Percentiles rank a stretch among this genome's conserved stretches.
Conservation (phyloP, 805 yeast genomes). For the Barnettozyma populi region DNA sequence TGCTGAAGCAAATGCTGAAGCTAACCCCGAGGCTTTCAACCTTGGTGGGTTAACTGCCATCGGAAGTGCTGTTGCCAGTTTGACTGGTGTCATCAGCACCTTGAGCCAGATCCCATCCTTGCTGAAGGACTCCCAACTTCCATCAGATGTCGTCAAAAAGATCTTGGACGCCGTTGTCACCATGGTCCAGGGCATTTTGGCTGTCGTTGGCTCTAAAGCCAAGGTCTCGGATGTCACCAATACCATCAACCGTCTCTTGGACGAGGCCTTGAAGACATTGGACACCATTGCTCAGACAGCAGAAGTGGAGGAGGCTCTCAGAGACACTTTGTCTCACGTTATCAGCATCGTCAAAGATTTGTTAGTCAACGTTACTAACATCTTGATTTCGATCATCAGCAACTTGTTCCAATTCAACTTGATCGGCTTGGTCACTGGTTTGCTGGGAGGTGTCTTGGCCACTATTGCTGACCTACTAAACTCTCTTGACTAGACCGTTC, state of each 20-base stretch:
- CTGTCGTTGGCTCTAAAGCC: slow-evolving; percentile 10
- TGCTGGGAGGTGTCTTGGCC: slow-evolving; percentile 10
- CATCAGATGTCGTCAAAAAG: slow-evolving; percentile 6
- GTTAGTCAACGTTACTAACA: slow-evolving; percentile 6
- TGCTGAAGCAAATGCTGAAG: slow-evolving; percentile 4
- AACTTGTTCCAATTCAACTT: slow-evolving; percentile 12
- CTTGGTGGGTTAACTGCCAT: slow-evolving; percentile 4
- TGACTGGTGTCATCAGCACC: slow-evolving; percentile 4
- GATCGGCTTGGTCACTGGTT: slow-evolving; percentile 14
- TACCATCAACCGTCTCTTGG: slow-evolving; percentile 8
- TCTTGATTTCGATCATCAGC: slow-evolving; percentile 3
- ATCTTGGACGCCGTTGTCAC: slow-evolving; percentile 5
- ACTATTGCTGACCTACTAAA: slow-evolving; percentile 7
- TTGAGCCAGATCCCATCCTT: slow-evolving; percentile 3
- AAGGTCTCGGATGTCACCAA: slow-evolving; percentile 9
- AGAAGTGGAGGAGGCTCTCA: slow-evolving; percentile 7
- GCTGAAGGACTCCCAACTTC: slow-evolving; percentile 6
- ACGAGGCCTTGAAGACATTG: slow-evolving; percentile 10
- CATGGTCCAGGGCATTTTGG: slow-evolving; percentile 9
- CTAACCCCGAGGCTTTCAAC: background rate
- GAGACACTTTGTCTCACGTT: slow-evolving; percentile 1
- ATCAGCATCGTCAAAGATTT: slow-evolving; percentile 1
- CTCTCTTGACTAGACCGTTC: background rate
- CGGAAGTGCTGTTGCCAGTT: background rate
- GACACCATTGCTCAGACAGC: slow-evolving; percentile 6